These are phyloP conservation scores for Glebionis coronaria DNA, from an alignment of 129 eudicot genomes.

Conservation along the genomic window DNA sequence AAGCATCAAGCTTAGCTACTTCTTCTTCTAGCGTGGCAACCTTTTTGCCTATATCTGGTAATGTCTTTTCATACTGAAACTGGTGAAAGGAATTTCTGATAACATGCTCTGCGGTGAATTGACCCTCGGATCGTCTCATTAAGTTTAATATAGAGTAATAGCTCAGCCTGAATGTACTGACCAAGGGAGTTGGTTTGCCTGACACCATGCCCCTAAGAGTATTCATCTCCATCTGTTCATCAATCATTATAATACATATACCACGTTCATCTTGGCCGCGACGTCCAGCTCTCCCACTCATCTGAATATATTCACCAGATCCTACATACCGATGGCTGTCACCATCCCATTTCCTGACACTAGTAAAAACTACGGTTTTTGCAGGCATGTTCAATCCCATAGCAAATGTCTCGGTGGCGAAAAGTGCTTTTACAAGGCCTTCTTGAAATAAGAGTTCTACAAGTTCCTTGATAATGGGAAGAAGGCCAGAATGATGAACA, in stretches of 20 bases:
- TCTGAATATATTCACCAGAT: conserved; percentile 99
- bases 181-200: conserved; percentile 95
- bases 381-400: conserved; percentile 99
- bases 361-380: conserved; percentile 92
- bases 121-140: conserved; percentile 99
- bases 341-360: conserved; percentile 97
- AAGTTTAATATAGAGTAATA: conserved; percentile 93
- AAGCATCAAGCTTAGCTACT: conserved; percentile 80
- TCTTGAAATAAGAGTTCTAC: conserved; percentile 98
- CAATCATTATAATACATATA: conserved; percentile 92
- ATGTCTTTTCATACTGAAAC: conserved; percentile 93
- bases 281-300: conserved; percentile 99
- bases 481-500: conserved; percentile 99
- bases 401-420: conserved; percentile 99
- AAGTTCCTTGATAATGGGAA: conserved; percentile 91
- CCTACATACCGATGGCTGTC: conserved; percentile 96
- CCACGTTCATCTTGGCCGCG: conserved; percentile 99
- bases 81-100: conserved; percentile 92
- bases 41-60: conserved; percentile 92
- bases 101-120: conserved; percentile 98
- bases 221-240: conserved; percentile 99
- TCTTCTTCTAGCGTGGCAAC: conserved; percentile 85
- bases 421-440: conserved; percentile 96
- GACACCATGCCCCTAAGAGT: conserved; percentile 86
- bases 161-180: conserved; percentile 96